phyloP scores from a whole-genome alignment of 2,329 filamentous ascomycete genomes.

The Monosporascus sp. region DNA sequence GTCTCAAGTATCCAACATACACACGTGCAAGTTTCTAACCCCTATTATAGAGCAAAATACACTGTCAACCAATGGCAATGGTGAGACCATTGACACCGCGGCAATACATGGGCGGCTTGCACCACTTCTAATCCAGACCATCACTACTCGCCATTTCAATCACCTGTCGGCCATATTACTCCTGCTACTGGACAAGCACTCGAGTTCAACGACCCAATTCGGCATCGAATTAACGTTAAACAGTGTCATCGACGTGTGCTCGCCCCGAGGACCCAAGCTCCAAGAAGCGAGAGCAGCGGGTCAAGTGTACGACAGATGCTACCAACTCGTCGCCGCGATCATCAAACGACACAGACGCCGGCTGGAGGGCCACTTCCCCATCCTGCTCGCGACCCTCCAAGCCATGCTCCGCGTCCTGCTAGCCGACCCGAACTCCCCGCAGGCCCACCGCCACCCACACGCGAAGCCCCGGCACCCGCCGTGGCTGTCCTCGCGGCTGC shows the following conservation, averaged over 20 bases:
- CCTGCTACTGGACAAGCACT: conserved; percentile 45
- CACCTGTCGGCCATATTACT: conserved; percentile 20
- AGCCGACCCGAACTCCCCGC: conserved; percentile 27
- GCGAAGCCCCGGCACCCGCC: conserved; percentile 11
- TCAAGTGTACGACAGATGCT: conserved; percentile 42
- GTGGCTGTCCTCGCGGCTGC: conserved; percentile 34
- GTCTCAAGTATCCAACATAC: neutral
- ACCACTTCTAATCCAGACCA: conserved; percentile 14
- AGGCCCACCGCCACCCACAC: conserved; percentile 8
- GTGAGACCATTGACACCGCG: conserved; percentile 18
- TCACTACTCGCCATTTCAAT: conserved; percentile 23
- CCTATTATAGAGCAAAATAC: conserved; percentile 6
- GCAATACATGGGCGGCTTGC: conserved; percentile 19
- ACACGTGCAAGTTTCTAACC: conserved; percentile 8
- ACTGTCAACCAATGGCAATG: conserved; percentile 2
- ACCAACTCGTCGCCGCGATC: conserved; percentile 49
- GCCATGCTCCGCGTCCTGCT: conserved; percentile 52
- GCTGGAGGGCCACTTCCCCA: conserved; percentile 57
- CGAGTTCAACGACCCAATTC: conserved; percentile 51
- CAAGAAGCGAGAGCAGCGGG: conserved; percentile 23
- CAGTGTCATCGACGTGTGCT: conserved; percentile 35
- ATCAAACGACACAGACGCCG: conserved; percentile 57
- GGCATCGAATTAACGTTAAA: conserved; percentile 51
- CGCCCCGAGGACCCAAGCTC: conserved; percentile 16
- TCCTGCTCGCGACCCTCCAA: conserved; percentile 51